Conservation (phyloP, 2,329 filamentous ascomycete genomes). For the Mollisia scopiformis region DNA sequence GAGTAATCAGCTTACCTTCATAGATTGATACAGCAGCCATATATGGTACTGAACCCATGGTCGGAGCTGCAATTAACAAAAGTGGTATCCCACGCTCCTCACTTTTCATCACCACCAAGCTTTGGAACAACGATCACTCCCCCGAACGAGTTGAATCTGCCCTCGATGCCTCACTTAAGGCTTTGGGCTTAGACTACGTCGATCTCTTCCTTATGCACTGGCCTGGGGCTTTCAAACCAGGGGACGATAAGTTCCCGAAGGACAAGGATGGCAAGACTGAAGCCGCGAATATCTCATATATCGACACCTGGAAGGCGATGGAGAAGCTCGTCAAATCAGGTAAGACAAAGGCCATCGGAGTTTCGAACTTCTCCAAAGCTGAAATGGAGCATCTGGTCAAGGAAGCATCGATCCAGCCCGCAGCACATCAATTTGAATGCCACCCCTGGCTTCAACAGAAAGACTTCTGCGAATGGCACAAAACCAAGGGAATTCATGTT, state of each 20-base stretch:
- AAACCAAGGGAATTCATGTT: slow-evolving; percentile 45
- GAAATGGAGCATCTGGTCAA: slow-evolving; percentile 44
- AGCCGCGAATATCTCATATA: slow-evolving; percentile 37
- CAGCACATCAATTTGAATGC: slow-evolving; percentile 60
- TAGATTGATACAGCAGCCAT: slow-evolving; percentile 1
- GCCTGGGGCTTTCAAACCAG: slow-evolving; percentile 38
- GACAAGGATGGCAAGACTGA: slow-evolving; percentile 28
- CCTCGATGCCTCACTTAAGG: slow-evolving; percentile 39
- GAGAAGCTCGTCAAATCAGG: slow-evolving; percentile 55
- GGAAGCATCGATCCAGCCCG: slow-evolving; percentile 52
- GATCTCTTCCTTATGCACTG: slow-evolving; percentile 45
- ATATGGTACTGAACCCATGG: slow-evolving; percentile 49
- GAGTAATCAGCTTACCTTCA: neutral
- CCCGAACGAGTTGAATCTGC: slow-evolving; percentile 38
- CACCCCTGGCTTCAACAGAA: slow-evolving; percentile 56
- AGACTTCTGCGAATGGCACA: slow-evolving; percentile 49
- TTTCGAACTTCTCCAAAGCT: slow-evolving; percentile 59
- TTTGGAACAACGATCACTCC: slow-evolving; percentile 55
- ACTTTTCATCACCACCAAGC: slow-evolving; percentile 58
- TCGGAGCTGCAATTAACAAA: slow-evolving; percentile 46
- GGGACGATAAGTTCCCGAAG: slow-evolving; percentile 30
- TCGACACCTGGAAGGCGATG: slow-evolving; percentile 61
- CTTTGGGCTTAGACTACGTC: slow-evolving; percentile 42
- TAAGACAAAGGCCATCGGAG: slow-evolving; percentile 59
- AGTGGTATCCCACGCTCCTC: slow-evolving; percentile 43